phyloP scores from a whole-genome alignment of 2,329 filamentous ascomycete species.

The Aspergillus pseudoterreus region DNA sequence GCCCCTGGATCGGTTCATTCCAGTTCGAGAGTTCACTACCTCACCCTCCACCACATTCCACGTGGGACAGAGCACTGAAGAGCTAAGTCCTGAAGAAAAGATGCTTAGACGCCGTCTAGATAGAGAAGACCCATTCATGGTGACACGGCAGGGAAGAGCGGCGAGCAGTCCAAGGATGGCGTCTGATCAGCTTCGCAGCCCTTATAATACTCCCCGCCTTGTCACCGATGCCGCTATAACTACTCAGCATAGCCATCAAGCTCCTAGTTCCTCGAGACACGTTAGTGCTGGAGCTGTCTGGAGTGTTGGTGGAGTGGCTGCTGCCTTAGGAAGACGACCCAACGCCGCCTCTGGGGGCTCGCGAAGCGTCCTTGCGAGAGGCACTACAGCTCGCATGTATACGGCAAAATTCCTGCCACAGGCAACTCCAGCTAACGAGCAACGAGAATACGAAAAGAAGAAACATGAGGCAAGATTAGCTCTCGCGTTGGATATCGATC shows the following conservation, averaged over 20 bases:
- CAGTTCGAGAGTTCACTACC: conserved; percentile 41
- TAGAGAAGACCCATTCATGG: conserved; percentile 52
- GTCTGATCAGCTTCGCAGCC: conserved; percentile 15
- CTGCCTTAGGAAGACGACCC: conserved; percentile 45
- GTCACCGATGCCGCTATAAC: conserved; percentile 23
- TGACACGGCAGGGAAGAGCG: conserved; percentile 29
- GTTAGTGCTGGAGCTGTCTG: conserved; percentile 69
- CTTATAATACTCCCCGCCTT: conserved; percentile 33
- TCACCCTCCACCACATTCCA: conserved; percentile 49
- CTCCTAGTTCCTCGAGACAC: conserved; percentile 37
- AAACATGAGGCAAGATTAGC: conserved; percentile 73
- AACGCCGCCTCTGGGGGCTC: conserved; percentile 57
- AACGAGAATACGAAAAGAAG: conserved; percentile 64
- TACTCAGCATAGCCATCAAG: conserved; percentile 7
- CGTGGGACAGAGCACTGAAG: conserved; percentile 47
- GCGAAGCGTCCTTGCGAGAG: conserved; percentile 62
- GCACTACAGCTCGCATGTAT: conserved; percentile 67
- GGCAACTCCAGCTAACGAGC: conserved; percentile 55
- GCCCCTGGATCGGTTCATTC: conserved; percentile 59
- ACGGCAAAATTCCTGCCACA: conserved; percentile 54
- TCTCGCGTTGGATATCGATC: conserved; percentile 75
- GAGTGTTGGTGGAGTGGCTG: conserved; percentile 69
- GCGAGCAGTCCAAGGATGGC: conserved; percentile 11
- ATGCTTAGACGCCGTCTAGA: conserved; percentile 42
- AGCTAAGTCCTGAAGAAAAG: conserved; percentile 47